Conservation (phyloP, 1,139 yeast species). For the Nadsonia commutata region DNA sequence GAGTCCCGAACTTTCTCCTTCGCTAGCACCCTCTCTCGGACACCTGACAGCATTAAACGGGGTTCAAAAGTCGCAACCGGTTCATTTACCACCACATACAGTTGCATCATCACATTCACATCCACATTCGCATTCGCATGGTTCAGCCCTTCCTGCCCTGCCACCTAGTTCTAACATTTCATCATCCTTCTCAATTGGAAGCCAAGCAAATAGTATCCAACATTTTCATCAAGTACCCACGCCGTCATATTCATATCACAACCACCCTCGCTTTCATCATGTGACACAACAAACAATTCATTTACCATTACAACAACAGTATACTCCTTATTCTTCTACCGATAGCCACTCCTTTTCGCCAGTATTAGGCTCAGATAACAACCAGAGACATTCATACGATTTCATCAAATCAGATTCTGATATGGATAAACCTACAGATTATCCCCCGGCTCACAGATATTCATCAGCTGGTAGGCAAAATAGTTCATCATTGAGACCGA, state of each 20-base stretch:
- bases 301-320: neutral
- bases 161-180: neutral
- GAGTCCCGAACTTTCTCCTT: neutral
- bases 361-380: too few relatives aligned
- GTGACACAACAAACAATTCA: neutral
- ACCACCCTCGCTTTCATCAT: neutral
- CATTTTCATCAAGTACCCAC: neutral
- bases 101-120: neutral
- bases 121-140: neutral
- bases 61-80: neutral
- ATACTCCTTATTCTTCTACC: neutral
- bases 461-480: neutral
- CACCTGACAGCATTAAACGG: neutral
- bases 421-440: neutral
- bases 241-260: neutral
- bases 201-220: neutral
- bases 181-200: neutral
- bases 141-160: too few relatives aligned
- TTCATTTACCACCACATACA: neutral
- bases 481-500: constrained; percentile 17
- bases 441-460: neutral
- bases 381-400: neutral
- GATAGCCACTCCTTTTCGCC: too few relatives aligned
- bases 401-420: neutral
- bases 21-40: neutral